phyloP scores from a whole-genome alignment of 179 eudicot genomes.

The Gypsophila paniculata region DNA sequence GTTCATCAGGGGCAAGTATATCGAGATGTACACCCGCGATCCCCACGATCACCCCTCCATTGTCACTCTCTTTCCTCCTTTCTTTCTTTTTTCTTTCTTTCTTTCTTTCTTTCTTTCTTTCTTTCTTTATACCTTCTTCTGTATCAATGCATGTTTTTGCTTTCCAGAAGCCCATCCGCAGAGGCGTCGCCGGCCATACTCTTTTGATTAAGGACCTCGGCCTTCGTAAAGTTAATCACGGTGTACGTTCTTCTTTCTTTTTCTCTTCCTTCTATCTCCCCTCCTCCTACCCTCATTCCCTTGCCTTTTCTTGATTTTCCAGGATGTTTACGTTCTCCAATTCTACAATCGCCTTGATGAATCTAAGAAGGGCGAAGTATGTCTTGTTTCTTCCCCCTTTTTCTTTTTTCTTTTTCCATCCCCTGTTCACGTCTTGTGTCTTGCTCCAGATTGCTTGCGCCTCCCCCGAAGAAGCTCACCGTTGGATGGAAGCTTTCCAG shows the following conservation, averaged over 20 bases:
- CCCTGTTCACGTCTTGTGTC: no score
- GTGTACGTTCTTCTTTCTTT: conserved; percentile 30
- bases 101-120: background rate
- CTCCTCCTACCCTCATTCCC: no score
- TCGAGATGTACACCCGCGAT: conserved; percentile 88
- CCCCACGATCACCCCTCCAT: conserved; percentile 64
- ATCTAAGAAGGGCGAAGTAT: conserved; percentile 84
- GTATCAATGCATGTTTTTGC: background rate
- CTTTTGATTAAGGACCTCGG: conserved; percentile 82
- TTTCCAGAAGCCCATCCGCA: conserved; percentile 67
- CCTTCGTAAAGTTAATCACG: conserved; percentile 51
- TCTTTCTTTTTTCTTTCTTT: background rate
- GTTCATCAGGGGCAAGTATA: conserved; percentile 62
- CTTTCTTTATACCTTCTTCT: background rate
- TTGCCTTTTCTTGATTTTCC: no score
- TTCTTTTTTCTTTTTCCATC: no score
- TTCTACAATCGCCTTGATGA: conserved; percentile 91
- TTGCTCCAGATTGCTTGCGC: conserved; percentile 89
- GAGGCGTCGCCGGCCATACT: conserved; percentile 74
- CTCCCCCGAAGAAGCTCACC: conserved; percentile 70
- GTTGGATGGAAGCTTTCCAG: conserved; percentile 94
- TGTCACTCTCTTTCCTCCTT: conserved; percentile 21
- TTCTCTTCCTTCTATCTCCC: no score
- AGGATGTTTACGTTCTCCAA: conserved; percentile 69
- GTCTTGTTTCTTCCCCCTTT: conserved; percentile 21